A percentile compares a stretch with the other conserved stretches of the same genome.
Evolutionary conservation across 345 rosid genomes (phyloP).

Genomic region (Ceriops zippeliana): DNA sequence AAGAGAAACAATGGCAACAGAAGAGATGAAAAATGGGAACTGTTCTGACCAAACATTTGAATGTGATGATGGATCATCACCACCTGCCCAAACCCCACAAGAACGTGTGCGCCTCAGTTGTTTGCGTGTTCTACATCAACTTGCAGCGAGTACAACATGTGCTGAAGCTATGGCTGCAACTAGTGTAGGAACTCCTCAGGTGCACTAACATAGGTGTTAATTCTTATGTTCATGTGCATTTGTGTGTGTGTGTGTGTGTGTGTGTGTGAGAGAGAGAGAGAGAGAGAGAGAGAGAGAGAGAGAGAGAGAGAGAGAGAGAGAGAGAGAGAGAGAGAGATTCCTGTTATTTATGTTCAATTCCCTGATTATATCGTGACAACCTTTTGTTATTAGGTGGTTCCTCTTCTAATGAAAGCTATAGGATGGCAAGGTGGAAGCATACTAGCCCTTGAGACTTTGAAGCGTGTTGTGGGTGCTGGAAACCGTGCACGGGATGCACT

Average conservation of each 20-base stretch:
- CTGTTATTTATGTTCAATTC: background rate
- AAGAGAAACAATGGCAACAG: conserved; percentile 85
- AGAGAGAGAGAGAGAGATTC: too few species aligned
- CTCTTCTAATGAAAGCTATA: conserved; percentile 98
- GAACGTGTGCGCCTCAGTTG: conserved; percentile 98
- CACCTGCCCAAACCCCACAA: conserved; percentile 77
- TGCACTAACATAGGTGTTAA: conserved; percentile 6
- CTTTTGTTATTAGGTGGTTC: conserved; percentile 67
- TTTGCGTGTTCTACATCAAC: conserved; percentile 95
- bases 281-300: too few species aligned
- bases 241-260: too few species aligned
- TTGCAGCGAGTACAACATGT: conserved; percentile 91
- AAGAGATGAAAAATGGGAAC: conserved; percentile 52
- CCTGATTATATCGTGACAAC: background rate
- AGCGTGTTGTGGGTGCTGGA: conserved; percentile 95
- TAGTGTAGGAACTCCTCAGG: conserved; percentile 93
- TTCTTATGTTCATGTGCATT: too few species aligned
- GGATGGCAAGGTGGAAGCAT: conserved; percentile 99
- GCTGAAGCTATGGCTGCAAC: conserved; percentile 99
- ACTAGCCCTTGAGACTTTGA: conserved; percentile 92
- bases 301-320: too few species aligned
- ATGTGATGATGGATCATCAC: conserved; percentile 49
- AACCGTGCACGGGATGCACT: conserved; percentile 98
- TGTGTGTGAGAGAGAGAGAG: too few species aligned
- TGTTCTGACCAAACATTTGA: conserved; percentile 42